A percentile compares a stretch with the other conserved stretches of the same genome.
Conservation (phyloP, 257 asterid genomes). For the Penstemon eatonii region DNA sequence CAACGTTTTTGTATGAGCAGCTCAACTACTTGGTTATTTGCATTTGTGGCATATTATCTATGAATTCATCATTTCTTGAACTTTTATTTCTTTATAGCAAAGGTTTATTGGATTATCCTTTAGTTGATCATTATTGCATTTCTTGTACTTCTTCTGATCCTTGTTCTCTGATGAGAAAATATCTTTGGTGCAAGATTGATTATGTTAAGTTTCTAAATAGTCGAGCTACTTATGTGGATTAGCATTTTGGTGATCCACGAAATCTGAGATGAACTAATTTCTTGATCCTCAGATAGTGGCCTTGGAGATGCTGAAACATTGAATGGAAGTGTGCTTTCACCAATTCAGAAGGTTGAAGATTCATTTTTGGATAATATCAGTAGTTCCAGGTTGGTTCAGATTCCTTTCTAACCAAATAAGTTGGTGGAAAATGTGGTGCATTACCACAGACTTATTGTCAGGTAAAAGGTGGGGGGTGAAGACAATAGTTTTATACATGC, state of each 20-base stretch:
- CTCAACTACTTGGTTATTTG: conserved; percentile 1
- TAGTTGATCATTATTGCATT: neutral
- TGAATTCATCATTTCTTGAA: neutral
- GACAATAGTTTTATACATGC: neutral
- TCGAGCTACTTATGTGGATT: too few relatives aligned
- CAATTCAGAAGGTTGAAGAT: conserved; percentile 42
- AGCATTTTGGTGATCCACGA: conserved; percentile 4
- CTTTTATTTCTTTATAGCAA: neutral
- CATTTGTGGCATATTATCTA: neutral
- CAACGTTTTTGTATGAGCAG: neutral
- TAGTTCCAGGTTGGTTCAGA: conserved; percentile 42
- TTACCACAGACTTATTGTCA: conserved; percentile 7
- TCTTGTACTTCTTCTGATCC: neutral
- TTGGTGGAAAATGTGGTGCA: neutral
- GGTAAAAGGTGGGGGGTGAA: conserved; percentile 4
- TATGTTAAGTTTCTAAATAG: too few relatives aligned
- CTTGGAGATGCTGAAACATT: conserved; percentile 31
- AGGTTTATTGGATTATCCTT: too few relatives aligned
- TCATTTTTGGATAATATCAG: conserved; percentile 29
- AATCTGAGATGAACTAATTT: conserved; percentile 17
- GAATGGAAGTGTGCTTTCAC: conserved; percentile 41
- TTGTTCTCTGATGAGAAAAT: neutral
- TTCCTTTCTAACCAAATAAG: conserved; percentile 17
- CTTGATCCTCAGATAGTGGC: conserved; percentile 46
- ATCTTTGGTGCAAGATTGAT: too few relatives aligned